Evolutionary conservation across 805 yeast genomes (phyloP).

Genomic region (Candida khao-thaluensis): DNA sequence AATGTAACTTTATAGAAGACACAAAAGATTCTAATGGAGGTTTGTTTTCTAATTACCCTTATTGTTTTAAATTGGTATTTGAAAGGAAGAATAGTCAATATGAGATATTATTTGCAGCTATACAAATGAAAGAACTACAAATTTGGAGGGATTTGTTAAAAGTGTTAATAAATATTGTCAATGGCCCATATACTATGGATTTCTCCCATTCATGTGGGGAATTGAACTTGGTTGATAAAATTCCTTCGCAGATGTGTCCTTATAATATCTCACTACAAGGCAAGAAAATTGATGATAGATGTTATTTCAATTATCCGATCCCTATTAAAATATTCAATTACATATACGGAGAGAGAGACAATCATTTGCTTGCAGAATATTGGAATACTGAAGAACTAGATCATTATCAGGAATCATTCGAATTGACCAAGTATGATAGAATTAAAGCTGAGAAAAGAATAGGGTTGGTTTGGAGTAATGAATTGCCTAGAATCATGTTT

Average conservation of each 20-base stretch:
- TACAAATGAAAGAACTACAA: slow-evolving; percentile 27
- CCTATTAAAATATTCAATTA: slow-evolving; percentile 9
- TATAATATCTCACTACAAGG: slow-evolving; percentile 16
- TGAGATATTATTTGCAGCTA: slow-evolving; percentile 39
- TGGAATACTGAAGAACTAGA: slow-evolving; percentile 5
- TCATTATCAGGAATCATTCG: slow-evolving; percentile 3
- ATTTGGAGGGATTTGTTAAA: slow-evolving; percentile 40
- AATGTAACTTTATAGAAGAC: slow-evolving; percentile 23
- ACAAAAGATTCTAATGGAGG: slow-evolving; percentile 28
- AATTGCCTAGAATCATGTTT: slow-evolving; percentile 11
- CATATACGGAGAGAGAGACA: background rate
- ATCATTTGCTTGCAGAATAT: slow-evolving; percentile 3
- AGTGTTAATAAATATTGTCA: slow-evolving; percentile 23
- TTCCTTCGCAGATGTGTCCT: slow-evolving; percentile 20
- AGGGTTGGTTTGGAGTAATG: slow-evolving; percentile 13
- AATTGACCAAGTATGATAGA: slow-evolving; percentile 10
- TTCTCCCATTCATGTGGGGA: slow-evolving; percentile 12
- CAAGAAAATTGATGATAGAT: slow-evolving; percentile 2
- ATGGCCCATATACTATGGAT: slow-evolving; percentile 26
- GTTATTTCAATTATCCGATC: slow-evolving; percentile 12
- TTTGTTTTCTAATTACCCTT: slow-evolving; percentile 27
- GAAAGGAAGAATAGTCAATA: slow-evolving; percentile 41
- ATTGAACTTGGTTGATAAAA: slow-evolving; percentile 9
- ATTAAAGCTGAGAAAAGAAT: slow-evolving; percentile 13
- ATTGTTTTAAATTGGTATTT: slow-evolving; percentile 45